Evolutionary conservation across 495 filamentous ascomycete genomes (phyloP).

Genomic region (Cairneyella variabilis): DNA sequence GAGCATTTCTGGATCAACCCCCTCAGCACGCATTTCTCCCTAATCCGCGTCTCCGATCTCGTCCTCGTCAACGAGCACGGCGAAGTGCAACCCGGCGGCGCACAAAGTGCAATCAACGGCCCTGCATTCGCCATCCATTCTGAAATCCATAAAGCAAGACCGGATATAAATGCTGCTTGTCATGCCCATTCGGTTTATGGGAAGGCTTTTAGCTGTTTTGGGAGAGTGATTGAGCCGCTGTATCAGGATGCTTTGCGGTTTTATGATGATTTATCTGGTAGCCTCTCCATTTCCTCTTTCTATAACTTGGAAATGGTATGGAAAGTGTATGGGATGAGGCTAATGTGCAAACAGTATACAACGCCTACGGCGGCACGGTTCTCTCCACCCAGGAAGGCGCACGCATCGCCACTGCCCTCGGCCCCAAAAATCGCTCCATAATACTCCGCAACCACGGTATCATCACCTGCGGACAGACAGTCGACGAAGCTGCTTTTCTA

Average conservation of each 20-base stretch:
- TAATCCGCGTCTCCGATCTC: slow-evolving; percentile 43
- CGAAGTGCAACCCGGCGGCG: slow-evolving; percentile 42
- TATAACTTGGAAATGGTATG: background rate
- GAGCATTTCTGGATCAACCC: slow-evolving; percentile 63
- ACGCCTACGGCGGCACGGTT: slow-evolving; percentile 50
- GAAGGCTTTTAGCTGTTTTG: slow-evolving; percentile 47
- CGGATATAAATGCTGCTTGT: slow-evolving; percentile 29
- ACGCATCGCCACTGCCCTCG: slow-evolving; percentile 45
- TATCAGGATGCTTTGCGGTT: slow-evolving; percentile 54
- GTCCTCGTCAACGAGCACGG: slow-evolving; percentile 47
- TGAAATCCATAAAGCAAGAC: slow-evolving; percentile 2
- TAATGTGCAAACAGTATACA: slow-evolving; percentile 44
- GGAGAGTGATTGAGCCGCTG: slow-evolving; percentile 48
- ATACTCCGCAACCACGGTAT: slow-evolving; percentile 52
- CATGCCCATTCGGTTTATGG: slow-evolving; percentile 49
- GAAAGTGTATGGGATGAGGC: slow-evolving; percentile 41
- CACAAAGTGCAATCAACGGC: slow-evolving; percentile 19
- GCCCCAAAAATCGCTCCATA: slow-evolving; percentile 26
- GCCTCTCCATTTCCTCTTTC: background rate
- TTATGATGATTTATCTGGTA: background rate
- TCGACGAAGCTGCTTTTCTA: slow-evolving; percentile 49
- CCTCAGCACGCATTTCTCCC: slow-evolving; percentile 49
- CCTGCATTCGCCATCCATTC: slow-evolving; percentile 3
- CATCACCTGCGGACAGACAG: slow-evolving; percentile 45
- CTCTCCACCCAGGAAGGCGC: slow-evolving; percentile 42